Conservation (phyloP, 371 early-diverging fungal species). For the Rhizopus microsporus region DNA sequence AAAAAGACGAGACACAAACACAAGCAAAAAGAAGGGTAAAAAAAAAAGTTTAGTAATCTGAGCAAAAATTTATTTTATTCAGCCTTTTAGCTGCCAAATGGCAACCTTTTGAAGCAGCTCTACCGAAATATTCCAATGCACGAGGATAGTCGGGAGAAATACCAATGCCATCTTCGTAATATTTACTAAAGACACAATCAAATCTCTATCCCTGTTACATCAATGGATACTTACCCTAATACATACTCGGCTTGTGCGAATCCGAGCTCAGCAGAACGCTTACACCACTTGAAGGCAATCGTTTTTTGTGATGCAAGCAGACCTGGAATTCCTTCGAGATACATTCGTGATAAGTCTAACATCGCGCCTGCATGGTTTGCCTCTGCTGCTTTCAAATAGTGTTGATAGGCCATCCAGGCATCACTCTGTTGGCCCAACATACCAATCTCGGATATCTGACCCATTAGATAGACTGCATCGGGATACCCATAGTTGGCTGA, state of each 20-base stretch:
- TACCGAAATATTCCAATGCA: conserved; percentile 35
- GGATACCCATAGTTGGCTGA: conserved; percentile 17
- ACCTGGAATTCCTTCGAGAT: conserved; percentile 14
- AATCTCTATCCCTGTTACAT: background rate
- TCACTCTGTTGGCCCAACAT: conserved; percentile 14
- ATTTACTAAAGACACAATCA: conserved; percentile 20
- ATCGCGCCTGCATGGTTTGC: conserved; percentile 19
- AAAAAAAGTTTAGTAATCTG: too few species aligned
- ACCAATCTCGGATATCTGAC: conserved; percentile 17
- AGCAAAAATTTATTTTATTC: conserved; percentile 9
- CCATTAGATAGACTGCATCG: conserved; percentile 29
- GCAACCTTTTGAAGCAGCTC: conserved; percentile 40
- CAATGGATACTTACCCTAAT: conserved; percentile 30
- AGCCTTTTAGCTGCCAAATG: conserved; percentile 33
- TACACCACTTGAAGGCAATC: conserved; percentile 44
- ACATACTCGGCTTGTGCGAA: conserved; percentile 39
- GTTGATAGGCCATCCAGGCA: conserved; percentile 15
- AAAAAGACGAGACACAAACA: too few species aligned
- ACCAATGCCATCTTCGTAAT: conserved; percentile 44
- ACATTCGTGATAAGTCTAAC: conserved; percentile 19
- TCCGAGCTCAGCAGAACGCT: conserved; percentile 38
- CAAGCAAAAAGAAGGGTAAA: too few species aligned
- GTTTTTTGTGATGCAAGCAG: conserved; percentile 23
- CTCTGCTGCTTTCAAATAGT: conserved; percentile 20
- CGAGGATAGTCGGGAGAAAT: conserved; percentile 26